These are phyloP conservation scores for Rossbeevera mucosa DNA, from an alignment of 768 basidiomycete species.

Conservation along the genomic window DNA sequence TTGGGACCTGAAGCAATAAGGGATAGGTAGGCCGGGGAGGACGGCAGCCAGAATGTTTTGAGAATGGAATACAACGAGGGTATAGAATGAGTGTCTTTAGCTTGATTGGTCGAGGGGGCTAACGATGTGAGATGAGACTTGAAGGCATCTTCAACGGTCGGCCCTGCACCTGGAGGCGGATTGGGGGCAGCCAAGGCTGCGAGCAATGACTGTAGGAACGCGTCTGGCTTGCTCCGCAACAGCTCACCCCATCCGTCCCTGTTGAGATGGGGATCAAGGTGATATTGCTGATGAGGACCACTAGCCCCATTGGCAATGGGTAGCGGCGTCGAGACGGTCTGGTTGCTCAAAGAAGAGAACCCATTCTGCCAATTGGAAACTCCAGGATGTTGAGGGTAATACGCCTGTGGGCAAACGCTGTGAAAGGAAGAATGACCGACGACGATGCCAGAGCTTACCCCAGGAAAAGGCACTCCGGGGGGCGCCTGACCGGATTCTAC, in stretches of 20 bases:
- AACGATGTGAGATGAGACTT: conserved; percentile 70
- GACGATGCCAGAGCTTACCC: conserved; percentile 15
- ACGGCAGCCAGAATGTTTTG: conserved; percentile 82
- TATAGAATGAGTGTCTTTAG: conserved; percentile 45
- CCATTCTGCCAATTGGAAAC: conserved; percentile 29
- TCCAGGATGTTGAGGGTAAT: conserved; percentile 31
- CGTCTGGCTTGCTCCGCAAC: conserved; percentile 49
- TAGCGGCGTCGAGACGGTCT: conserved; percentile 30
- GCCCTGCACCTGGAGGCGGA: conserved; percentile 55
- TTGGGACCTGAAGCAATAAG: conserved; percentile 68
- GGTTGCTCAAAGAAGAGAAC: conserved; percentile 24
- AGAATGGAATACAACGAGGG: conserved; percentile 72
- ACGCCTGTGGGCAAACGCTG: conserved; percentile 20
- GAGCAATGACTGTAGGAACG: conserved; percentile 55
- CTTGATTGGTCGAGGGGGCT: conserved; percentile 43
- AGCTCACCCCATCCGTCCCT: conserved; percentile 65
- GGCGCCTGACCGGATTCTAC: conserved; percentile 20
- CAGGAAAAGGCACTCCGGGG: conserved; percentile 30
- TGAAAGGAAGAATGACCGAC: neutral
- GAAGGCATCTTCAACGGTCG: conserved; percentile 72
- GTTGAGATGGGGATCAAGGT: conserved; percentile 50
- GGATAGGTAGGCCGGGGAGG: conserved; percentile 71
- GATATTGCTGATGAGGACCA: conserved; percentile 26
- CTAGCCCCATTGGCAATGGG: conserved; percentile 29
- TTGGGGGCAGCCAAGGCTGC: conserved; percentile 58